A percentile compares a stretch with the other conserved stretches of the same genome.
These are phyloP conservation scores for Aspergillus melleus DNA, from an alignment of 2,329 filamentous ascomycete genomes.

Conservation along the genomic window DNA sequence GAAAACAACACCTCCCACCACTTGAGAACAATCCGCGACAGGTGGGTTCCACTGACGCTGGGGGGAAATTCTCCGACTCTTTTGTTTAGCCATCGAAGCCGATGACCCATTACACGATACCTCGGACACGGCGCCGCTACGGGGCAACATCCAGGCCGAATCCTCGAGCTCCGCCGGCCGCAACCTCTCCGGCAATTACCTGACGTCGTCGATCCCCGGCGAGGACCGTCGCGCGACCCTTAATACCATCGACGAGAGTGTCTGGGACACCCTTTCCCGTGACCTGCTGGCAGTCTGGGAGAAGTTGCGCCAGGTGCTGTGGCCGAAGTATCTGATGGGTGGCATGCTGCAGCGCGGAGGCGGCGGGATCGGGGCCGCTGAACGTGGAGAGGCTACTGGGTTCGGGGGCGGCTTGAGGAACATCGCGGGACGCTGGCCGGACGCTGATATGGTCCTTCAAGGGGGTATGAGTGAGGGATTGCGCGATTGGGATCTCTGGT, in stretches of 20 bases:
- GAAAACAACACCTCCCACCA: background rate
- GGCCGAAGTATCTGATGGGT: conserved; percentile 86
- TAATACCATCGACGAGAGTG: conserved; percentile 94
- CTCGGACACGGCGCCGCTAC: conserved; percentile 75
- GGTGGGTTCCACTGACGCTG: background rate
- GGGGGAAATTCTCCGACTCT: background rate
- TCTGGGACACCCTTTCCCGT: conserved; percentile 94
- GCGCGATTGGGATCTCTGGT: conserved; percentile 95
- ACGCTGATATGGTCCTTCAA: conserved; percentile 65
- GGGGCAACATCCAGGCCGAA: conserved; percentile 74
- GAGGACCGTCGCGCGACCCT: conserved; percentile 87
- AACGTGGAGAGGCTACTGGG: conserved; percentile 54
- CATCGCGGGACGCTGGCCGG: conserved; percentile 64
- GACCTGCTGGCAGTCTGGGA: conserved; percentile 93
- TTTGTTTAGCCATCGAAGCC: conserved; percentile 72
- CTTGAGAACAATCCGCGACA: background rate
- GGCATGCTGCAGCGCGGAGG: conserved; percentile 61
- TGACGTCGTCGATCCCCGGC: conserved; percentile 85
- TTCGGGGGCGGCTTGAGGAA: conserved; percentile 52
- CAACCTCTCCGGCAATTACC: conserved; percentile 74
- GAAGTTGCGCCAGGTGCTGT: conserved; percentile 97
- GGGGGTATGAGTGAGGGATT: conserved; percentile 82
- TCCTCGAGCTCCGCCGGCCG: conserved; percentile 47
- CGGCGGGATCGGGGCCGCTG: conserved; percentile 55
- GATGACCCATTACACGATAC: conserved; percentile 75